Percentiles rank a stretch among this genome's conserved stretches.
Evolutionary conservation across 2,329 filamentous ascomycete species (phyloP).

Genomic region (Phoma sp.): DNA sequence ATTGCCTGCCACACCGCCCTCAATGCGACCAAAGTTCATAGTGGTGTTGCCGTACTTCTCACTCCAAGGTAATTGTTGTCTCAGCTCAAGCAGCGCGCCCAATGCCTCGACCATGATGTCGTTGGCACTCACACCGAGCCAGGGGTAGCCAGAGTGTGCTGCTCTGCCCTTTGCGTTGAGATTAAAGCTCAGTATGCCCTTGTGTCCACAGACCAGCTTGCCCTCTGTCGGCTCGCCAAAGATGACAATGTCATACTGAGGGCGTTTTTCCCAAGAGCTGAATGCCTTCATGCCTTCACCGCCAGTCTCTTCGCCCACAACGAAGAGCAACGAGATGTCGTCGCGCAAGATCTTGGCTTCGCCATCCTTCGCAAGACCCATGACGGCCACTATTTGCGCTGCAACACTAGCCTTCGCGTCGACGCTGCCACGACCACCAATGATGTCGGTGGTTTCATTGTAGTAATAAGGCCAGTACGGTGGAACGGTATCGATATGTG

Average conservation of each 20-base stretch:
- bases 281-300: conserved; percentile 78
- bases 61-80: conserved; percentile 72
- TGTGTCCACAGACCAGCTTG: conserved; percentile 88
- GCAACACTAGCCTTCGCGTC: conserved; percentile 69
- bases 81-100: conserved; percentile 62
- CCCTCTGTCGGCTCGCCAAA: conserved; percentile 95
- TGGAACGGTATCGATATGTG: conserved; percentile 79
- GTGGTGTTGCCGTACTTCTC: conserved; percentile 87
- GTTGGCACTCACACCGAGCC: conserved; percentile 85
- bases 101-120: conserved; percentile 80
- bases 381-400: conserved; percentile 74
- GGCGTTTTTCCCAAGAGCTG: conserved; percentile 46
- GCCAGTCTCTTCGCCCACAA: conserved; percentile 81
- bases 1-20: conserved; percentile 85
- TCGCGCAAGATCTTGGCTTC: conserved; percentile 44
- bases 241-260: conserved; percentile 71
- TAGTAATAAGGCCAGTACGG: conserved; percentile 74
- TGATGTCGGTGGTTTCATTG: conserved; percentile 57
- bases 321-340: conserved; percentile 63
- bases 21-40: conserved; percentile 80
- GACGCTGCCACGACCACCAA: conserved; percentile 77
- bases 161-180: conserved; percentile 76
- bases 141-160: conserved; percentile 91
- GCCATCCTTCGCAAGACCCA: conserved; percentile 54
- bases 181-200: conserved; percentile 76